Evolutionary conservation across 352 stramenopile genomes (phyloP).

Genomic region (Globisporangium lucens): DNA sequence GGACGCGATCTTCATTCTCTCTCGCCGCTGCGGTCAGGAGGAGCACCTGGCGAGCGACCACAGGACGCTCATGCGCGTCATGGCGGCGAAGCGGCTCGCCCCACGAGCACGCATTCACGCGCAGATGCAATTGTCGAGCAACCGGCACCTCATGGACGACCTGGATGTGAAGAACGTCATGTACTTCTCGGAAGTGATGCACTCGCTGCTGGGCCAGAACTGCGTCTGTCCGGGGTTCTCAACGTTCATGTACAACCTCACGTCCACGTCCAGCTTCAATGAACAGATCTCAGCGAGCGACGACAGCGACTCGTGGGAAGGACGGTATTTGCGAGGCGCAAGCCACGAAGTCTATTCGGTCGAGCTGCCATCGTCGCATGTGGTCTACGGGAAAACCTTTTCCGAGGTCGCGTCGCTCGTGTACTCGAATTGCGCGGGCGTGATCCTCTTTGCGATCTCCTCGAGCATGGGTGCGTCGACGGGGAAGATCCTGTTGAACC

Average conservation of each 20-base stretch:
- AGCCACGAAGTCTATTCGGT: constrained; percentile 83
- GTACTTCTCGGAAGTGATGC: constrained; percentile 76
- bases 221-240: constrained; percentile 85
- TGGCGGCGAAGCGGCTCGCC: constrained; percentile 66
- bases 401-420: constrained; percentile 72
- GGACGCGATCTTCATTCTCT: constrained; percentile 79
- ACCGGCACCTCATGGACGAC: constrained; percentile 71
- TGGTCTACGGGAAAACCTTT: constrained; percentile 71
- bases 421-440: constrained; percentile 69
- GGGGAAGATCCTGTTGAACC: constrained; percentile 72
- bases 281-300: constrained; percentile 22
- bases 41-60: constrained; percentile 73
- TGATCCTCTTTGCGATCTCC: constrained; percentile 75
- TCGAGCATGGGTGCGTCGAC: constrained; percentile 18
- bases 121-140: constrained; percentile 75
- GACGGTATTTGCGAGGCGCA: constrained; percentile 67
- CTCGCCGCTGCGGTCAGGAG: constrained; percentile 58
- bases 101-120: constrained; percentile 56
- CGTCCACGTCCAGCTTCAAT: constrained; percentile 74
- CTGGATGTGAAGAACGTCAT: constrained; percentile 76
- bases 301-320: constrained; percentile 52
- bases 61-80: constrained; percentile 75
- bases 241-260: constrained; percentile 87
- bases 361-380: constrained; percentile 42
- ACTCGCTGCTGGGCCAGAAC: constrained; percentile 82